Conservation (phyloP, 2,329 filamentous ascomycete species). For the Fusarium sp. region DNA sequence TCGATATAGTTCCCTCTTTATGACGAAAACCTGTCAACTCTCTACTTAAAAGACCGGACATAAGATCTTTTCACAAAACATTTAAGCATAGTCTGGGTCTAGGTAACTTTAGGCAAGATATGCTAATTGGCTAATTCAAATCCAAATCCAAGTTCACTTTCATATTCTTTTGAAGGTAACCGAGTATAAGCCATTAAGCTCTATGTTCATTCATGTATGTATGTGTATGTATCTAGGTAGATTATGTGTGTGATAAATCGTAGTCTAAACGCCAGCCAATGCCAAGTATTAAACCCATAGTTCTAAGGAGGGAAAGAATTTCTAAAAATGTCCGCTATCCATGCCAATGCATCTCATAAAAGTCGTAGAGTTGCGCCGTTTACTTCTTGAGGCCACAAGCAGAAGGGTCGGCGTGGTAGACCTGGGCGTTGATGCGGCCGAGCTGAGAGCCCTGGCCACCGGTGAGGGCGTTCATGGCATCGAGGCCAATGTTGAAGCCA, state of each 20-base stretch:
- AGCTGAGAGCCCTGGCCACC: slow-evolving; percentile 60
- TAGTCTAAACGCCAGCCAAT: slow-evolving; percentile 43
- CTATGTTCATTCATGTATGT: slow-evolving; percentile 33
- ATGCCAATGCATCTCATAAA: slow-evolving; percentile 24
- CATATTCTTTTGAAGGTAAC: not conserved
- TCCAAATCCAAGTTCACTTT: not conserved
- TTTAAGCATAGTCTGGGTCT: not conserved
- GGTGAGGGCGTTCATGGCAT: slow-evolving; percentile 67
- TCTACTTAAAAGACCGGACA: not conserved
- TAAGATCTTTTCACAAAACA: not conserved
- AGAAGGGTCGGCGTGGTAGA: slow-evolving; percentile 55
- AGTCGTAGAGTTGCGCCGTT: slow-evolving; percentile 16
- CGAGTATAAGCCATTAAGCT: slow-evolving; percentile 17
- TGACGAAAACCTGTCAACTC: not conserved
- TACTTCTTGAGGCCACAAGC: slow-evolving; percentile 57
- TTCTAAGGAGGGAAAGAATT: slow-evolving; percentile 41
- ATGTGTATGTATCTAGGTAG: slow-evolving; percentile 36
- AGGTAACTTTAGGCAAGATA: not conserved
- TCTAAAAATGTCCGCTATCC: slow-evolving; percentile 14
- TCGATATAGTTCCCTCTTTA: not conserved
- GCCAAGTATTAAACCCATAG: slow-evolving; percentile 41
- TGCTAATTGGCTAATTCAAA: not conserved
- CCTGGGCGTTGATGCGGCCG: slow-evolving; percentile 64
- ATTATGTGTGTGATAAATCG: slow-evolving; percentile 34
- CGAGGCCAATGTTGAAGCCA: slow-evolving; percentile 68